Evolutionary conservation across 140 eudicot genomes (phyloP), one percentile per base, ranked within the genome.

Genomic region (Flaveria floridana): DNA sequence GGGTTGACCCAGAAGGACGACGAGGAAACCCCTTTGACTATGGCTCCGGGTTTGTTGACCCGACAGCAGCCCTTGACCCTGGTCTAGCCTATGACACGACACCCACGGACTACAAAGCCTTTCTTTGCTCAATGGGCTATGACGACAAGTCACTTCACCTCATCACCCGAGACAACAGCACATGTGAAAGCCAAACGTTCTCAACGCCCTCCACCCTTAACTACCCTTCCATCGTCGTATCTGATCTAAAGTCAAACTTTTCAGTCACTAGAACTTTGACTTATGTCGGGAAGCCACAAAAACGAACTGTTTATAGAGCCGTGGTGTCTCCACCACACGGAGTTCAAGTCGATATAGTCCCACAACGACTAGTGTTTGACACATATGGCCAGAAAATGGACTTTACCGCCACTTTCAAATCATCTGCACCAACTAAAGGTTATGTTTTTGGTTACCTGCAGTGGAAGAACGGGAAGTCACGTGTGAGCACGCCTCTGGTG

Each of bases 51-150:
- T 91, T 88, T 65, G 75, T 91, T 71, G 83, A 83, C 79, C 97
- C 97, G 18, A 88, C 65, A 3, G 46, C 75, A 44, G 92, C 86
- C 34, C 90, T 91, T 34, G 82, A 85, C 26, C 92, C 97, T 2
- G 95, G 95, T 56, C 92, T 91, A 9, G 42, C 88, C 55, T 91
- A 88, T 26, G 95, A 91, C 57, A 79, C 91, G 67, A 71, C 79
- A 39, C 82, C 97, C 52, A 56, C 85, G 11, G 88, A 88, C 78
- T 91, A 88, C 86, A 91, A 85, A 70, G 81, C 91, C 9, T 91
- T 91, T 79, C 95, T 91, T 55, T 91, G 97, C 69, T 88, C 97
- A 25, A 86, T 86, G 0, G 95, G 95, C 55, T 88, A 91, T 30
- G 65, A 53, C 19, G 85, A 86, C 25, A 86, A 79, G 68, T 71